Percentiles rank a stretch among this genome's conserved stretches.
Conservation (phyloP, 2,329 filamentous ascomycete species). For the Phialemonium atrogriseum region DNA sequence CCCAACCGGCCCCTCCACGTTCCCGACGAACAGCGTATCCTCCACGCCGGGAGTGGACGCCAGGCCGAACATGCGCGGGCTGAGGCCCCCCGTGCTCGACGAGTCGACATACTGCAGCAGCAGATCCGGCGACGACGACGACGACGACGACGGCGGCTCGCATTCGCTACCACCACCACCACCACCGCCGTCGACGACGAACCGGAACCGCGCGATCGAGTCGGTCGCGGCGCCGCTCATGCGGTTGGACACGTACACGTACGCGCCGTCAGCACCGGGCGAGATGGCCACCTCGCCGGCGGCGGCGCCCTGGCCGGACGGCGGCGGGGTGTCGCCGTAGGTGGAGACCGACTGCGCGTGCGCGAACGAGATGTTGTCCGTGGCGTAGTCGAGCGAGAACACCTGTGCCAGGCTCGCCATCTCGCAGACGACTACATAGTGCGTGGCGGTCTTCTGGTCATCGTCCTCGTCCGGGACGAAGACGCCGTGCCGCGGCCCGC, state of each 20-base stretch:
- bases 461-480: constrained; percentile 28
- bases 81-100: constrained; percentile 24
- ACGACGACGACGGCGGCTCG: no score
- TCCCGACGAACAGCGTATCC: constrained; percentile 33
- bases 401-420: constrained; percentile 34
- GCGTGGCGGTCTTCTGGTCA: constrained; percentile 22
- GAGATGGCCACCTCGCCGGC: constrained; percentile 36
- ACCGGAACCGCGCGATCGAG: constrained; percentile 37
- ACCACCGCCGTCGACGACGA: constrained; percentile 17
- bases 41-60: constrained; percentile 21
- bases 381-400: constrained; percentile 30
- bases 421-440: constrained; percentile 42
- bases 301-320: constrained; percentile 26
- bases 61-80: constrained; percentile 40
- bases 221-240: constrained; percentile 35
- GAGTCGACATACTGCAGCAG: constrained; percentile 23
- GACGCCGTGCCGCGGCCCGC: constrained; percentile 42
- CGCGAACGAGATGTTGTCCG: constrained; percentile 25
- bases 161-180: no score
- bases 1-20: constrained; percentile 32
- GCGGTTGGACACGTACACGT: constrained; percentile 45
- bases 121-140: no score
- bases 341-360: constrained; percentile 29
- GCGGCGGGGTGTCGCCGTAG: constrained; percentile 25
- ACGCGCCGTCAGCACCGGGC: constrained; percentile 27